A percentile compares a stretch with the other conserved stretches of the same genome.
Conservation (phyloP, 2,329 filamentous ascomycete species). For the Hymenoscyphus repandus region DNA sequence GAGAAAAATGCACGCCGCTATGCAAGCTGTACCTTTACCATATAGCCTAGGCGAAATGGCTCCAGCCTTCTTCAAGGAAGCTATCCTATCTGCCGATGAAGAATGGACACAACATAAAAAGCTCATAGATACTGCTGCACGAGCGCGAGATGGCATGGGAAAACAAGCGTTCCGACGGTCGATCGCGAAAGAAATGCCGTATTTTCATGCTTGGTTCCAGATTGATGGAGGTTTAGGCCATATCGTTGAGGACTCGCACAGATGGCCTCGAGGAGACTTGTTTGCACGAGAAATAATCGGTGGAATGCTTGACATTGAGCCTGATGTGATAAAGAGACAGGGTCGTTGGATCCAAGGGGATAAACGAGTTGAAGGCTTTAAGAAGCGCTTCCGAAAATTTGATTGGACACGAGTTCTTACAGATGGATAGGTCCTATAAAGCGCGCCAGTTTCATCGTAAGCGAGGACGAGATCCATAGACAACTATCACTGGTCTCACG, state of each 20-base stretch:
- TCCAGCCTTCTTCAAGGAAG: constrained; percentile 92
- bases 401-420: constrained; percentile 70
- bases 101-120: constrained; percentile 97
- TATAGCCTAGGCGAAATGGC: constrained; percentile 87
- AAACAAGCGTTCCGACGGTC: constrained; percentile 75
- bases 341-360: constrained; percentile 70
- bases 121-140: constrained; percentile 78
- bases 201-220: constrained; percentile 96
- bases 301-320: constrained; percentile 80
- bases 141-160: constrained; percentile 63
- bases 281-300: constrained; percentile 91
- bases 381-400: constrained; percentile 83
- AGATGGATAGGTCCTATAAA: constrained; percentile 21
- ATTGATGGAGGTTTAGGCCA: constrained; percentile 90
- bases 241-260: constrained; percentile 76
- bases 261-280: constrained; percentile 86
- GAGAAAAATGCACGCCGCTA: constrained; percentile 74
- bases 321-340: constrained; percentile 83
- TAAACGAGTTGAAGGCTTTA: constrained; percentile 68
- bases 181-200: constrained; percentile 93
- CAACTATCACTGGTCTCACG: not conserved
- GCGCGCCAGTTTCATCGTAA: not conserved
- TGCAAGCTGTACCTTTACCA: constrained; percentile 82
- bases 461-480: not conserved
- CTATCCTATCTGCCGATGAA: constrained; percentile 79